A percentile compares a stretch with the other conserved stretches of the same genome.
These are phyloP conservation scores for Micractinium sp. DNA, from an alignment of 139 green algal species.

Conservation along the genomic window DNA sequence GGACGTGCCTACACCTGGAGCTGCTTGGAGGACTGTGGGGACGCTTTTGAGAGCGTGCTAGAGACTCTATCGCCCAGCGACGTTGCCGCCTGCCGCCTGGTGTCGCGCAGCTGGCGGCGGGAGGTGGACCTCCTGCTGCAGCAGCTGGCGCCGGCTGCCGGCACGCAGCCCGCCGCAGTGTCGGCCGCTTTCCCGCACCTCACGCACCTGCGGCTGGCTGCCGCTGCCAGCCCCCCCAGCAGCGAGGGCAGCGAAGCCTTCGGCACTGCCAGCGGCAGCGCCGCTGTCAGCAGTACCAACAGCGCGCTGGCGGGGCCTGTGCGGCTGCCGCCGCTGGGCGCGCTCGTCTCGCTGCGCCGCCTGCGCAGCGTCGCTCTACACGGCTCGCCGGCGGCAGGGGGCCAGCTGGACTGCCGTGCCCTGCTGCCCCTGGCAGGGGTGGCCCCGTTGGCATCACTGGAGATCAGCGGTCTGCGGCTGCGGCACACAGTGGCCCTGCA, in stretches of 20 bases:
- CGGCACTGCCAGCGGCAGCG: not conserved
- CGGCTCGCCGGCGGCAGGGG: not conserved
- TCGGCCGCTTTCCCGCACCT: not conserved
- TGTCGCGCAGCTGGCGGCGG: conserved; percentile 4
- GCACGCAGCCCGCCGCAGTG: not conserved
- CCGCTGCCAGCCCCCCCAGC: not conserved
- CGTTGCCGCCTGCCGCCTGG: conserved; percentile 23
- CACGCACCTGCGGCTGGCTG: not conserved
- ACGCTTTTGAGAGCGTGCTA: conserved; percentile 26
- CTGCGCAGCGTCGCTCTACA: conserved; percentile 2
- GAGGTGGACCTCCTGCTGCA: conserved; percentile 2
- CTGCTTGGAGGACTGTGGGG: not conserved
- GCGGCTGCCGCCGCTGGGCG: not conserved
- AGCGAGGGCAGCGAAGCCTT: no score
- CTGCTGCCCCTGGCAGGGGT: conserved; percentile 10
- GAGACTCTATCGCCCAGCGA: not conserved
- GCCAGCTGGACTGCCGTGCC: conserved; percentile 1
- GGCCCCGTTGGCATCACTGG: not conserved
- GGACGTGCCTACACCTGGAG: not conserved
- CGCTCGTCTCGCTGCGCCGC: conserved; percentile 4
- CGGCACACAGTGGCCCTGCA: not conserved
- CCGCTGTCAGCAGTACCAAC: not conserved
- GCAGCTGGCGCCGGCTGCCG: not conserved
- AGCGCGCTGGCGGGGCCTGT: not conserved
- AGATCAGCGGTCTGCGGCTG: not conserved